Evolutionary conservation across 352 stramenopile genomes (phyloP), one percentile per base, ranked within the genome.

Genomic region (Achlya hypogyna): DNA sequence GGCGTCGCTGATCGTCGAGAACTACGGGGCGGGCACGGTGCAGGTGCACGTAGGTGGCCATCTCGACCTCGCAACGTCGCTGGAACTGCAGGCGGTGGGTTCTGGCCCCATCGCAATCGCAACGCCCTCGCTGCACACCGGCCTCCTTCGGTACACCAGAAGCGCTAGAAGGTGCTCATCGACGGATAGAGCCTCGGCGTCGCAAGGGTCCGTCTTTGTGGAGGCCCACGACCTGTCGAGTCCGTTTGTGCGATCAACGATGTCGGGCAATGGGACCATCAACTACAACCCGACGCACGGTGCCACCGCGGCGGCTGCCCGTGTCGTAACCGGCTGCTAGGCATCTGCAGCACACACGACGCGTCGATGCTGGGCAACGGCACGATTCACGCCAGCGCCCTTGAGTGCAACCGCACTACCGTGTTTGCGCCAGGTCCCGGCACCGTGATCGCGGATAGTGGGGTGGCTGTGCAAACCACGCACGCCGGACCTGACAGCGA

Each of bases 361-460:
- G 35, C 52, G 25, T 52, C 54, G 54, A 64, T 64, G 54, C 54
- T 64, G 22, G 25, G 34, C 8, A 32, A 38, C 2, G 54, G 54
- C 54, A 22, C 45, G 16, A 38, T 64, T n/a, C 5, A 52, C 52
- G 54, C 54, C 22, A 38, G 54, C n/a, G 23, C 54, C 10, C 12
- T 64, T 5, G 3, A 35, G 9, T 64, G 54, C 54, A 38, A 64
- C 27, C 32, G 47, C 25, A 64, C 54, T 4, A 35, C 35, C n/a
- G 40, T 64, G 18, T 64, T 52, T n/a, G 51, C 54, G n/a, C 8
- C 47, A 8, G 54, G 54, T 5, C 22, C 54, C 12, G 54, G 54
- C 18, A 34, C 51, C 47, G 54, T 64, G 22, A 38, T 64, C 12
- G 25, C 52, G 20, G 54, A 64, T 22, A 38, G 54, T 27, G 54